phyloP scores from a whole-genome alignment of 2,329 filamentous ascomycete genomes.

The Eurotiales sp. region DNA sequence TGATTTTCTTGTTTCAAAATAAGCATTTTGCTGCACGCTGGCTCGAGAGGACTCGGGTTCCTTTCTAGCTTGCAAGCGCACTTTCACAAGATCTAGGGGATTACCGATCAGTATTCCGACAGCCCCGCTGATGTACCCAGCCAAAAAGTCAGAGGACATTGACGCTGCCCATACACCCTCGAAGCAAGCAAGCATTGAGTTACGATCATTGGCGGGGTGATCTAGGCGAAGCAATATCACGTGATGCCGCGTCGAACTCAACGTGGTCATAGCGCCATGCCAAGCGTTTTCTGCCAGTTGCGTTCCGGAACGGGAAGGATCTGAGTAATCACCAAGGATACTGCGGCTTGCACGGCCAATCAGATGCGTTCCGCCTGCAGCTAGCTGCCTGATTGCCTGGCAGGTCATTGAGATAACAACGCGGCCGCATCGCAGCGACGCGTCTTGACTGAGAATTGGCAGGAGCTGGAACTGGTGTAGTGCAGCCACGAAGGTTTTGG shows the following conservation, averaged over 20 bases:
- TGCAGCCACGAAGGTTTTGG: conserved; percentile 3
- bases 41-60: conserved; percentile 2
- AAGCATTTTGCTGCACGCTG: conserved; percentile 20
- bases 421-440: conserved; percentile 6
- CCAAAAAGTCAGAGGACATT: conserved; percentile 91
- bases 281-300: no score
- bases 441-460: conserved; percentile 7
- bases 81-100: conserved; percentile 75
- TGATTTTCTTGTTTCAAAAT: conserved; percentile 32
- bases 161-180: no score
- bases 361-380: no score
- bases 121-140: conserved; percentile 83
- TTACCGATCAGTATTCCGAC: conserved; percentile 86
- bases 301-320: no score
- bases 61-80: conserved; percentile 64
- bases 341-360: no score
- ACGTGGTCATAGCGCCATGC: conserved; percentile 16
- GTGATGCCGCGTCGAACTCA: conserved; percentile 25
- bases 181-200: neutral
- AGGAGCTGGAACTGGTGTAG: neutral
- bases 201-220: conserved; percentile 1
- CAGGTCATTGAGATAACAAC: no score
- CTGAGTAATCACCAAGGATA: no score
- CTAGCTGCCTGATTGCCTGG: no score
- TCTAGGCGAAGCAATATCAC: conserved; percentile 16